Evolutionary conservation across 768 basidiomycete genomes (phyloP).

Genomic region (Suillus decipiens): DNA sequence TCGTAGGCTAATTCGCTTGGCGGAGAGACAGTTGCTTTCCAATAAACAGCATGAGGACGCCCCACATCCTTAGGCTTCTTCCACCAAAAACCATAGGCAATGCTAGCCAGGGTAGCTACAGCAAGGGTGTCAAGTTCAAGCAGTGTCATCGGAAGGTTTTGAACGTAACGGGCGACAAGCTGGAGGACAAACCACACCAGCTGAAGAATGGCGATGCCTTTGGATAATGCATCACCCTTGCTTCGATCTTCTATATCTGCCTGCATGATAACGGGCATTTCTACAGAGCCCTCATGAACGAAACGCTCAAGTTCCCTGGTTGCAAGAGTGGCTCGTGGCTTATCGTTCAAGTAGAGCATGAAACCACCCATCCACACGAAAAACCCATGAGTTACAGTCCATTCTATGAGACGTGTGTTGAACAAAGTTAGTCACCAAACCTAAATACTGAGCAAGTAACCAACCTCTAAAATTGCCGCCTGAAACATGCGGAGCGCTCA

Average conservation of each 20-base stretch:
- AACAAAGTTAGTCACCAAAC: neutral
- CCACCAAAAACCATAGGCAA: constrained; percentile 40
- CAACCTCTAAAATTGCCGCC: no score
- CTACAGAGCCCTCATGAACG: neutral
- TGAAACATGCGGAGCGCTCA: neutral
- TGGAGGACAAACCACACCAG: constrained; percentile 38
- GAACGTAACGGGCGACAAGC: constrained; percentile 26
- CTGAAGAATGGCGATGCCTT: constrained; percentile 36
- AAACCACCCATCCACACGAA: constrained; percentile 26
- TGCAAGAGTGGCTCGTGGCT: constrained; percentile 7
- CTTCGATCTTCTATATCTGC: constrained; percentile 25
- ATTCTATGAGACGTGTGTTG: neutral
- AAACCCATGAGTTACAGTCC: constrained; percentile 18
- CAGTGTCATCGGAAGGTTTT: constrained; percentile 33
- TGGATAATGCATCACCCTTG: constrained; percentile 39
- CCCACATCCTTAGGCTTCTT: constrained; percentile 39
- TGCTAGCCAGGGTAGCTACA: constrained; percentile 31
- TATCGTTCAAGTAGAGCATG: constrained; percentile 9
- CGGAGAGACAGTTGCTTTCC: neutral
- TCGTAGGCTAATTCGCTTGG: neutral
- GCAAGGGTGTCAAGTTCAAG: constrained; percentile 44
- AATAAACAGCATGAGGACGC: constrained; percentile 12
- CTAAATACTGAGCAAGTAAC: neutral
- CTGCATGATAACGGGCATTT: constrained; percentile 11
- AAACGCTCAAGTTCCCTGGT: neutral